Conservation (phyloP, 192 early-diverging fungal species). For the Podila horticola region DNA sequence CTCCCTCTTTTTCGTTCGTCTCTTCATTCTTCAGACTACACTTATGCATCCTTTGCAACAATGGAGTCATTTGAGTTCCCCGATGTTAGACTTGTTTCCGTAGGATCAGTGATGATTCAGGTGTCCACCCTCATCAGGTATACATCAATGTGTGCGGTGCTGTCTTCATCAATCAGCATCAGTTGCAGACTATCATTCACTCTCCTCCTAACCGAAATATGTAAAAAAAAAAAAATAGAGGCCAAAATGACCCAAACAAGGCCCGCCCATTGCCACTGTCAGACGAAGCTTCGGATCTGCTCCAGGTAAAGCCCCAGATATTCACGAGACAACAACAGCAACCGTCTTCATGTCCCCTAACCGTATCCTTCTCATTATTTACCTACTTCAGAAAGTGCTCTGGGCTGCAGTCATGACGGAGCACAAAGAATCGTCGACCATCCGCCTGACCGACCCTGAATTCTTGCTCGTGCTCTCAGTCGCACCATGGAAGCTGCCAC, state of each 20-base stretch:
- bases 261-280: not conserved
- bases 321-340: not conserved
- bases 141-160: not conserved
- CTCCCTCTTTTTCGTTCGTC: not conserved
- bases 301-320: not conserved
- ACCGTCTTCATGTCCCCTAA: not conserved
- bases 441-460: not conserved
- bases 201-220: too few species aligned
- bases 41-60: not conserved
- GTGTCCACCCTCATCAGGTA: not conserved
- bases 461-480: not conserved
- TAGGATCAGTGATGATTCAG: not conserved
- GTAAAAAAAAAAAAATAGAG: not conserved
- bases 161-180: conserved; percentile 3
- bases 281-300: not conserved
- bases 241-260: not conserved
- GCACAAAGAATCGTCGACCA: not conserved
- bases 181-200: too few species aligned
- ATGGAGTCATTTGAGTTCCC: conserved; percentile 3
- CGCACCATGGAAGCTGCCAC: not conserved
- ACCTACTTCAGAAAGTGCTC: not conserved
- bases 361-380: not conserved
- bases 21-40: not conserved
- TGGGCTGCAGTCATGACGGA: not conserved
- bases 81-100: not conserved